Evolutionary conservation across 805 yeast species (phyloP).

Genomic region (Cyberlindnera lachancei): DNA sequence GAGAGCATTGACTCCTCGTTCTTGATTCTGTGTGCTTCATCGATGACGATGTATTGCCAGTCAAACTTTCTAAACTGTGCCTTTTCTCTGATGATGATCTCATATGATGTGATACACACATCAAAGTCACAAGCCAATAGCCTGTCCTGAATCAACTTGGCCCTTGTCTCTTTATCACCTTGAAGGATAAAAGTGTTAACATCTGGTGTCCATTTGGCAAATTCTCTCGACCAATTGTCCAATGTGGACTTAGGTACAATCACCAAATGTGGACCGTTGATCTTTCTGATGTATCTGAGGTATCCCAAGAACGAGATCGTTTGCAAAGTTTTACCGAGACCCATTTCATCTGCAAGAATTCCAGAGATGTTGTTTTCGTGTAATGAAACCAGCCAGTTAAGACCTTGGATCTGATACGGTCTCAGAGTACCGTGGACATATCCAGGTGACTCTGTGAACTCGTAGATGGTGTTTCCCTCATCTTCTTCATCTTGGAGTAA

Average conservation of each 20-base stretch:
- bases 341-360: slow-evolving; percentile 83
- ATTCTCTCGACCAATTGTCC: slow-evolving; percentile 76
- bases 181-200: slow-evolving; percentile 62
- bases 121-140: slow-evolving; percentile 60
- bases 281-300: slow-evolving; percentile 50
- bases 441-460: slow-evolving; percentile 79
- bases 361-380: slow-evolving; percentile 66
- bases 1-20: slow-evolving; percentile 56
- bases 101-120: slow-evolving; percentile 56
- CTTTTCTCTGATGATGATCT: slow-evolving; percentile 71
- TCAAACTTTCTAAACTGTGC: slow-evolving; percentile 54
- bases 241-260: slow-evolving; percentile 76
- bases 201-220: slow-evolving; percentile 74
- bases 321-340: slow-evolving; percentile 74
- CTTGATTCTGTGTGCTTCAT: slow-evolving; percentile 79
- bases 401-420: slow-evolving; percentile 73
- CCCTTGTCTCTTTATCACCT: slow-evolving; percentile 67
- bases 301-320: slow-evolving; percentile 67
- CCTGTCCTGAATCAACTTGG: slow-evolving; percentile 40
- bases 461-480: slow-evolving; percentile 36
- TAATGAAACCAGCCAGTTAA: slow-evolving; percentile 69
- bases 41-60: slow-evolving; percentile 74
- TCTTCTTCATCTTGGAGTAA: slow-evolving; percentile 52
- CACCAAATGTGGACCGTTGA: slow-evolving; percentile 67
- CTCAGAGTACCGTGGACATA: slow-evolving; percentile 59